These are phyloP conservation scores for Rosa chinensis DNA, from an alignment of 306 rosid species.

Conservation along the genomic window DNA sequence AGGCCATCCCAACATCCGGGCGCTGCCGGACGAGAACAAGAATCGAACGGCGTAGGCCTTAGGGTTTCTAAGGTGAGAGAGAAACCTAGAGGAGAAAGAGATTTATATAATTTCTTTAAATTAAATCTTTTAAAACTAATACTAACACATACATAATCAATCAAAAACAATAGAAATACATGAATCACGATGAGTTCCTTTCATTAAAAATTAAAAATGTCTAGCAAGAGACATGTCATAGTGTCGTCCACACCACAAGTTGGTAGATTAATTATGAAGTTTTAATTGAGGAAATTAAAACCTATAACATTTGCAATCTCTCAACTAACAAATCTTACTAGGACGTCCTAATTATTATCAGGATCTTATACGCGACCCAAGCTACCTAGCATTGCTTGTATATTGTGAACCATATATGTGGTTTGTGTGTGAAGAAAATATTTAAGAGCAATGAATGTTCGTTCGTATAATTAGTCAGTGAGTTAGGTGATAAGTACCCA, in stretches of 20 bases:
- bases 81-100: too few relatives aligned
- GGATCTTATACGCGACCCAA: background rate
- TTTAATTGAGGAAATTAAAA: background rate
- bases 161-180: background rate
- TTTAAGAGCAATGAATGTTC: background rate
- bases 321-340: conserved; percentile 27
- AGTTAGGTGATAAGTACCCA: background rate
- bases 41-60: too few relatives aligned
- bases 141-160: background rate
- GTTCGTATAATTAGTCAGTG: background rate
- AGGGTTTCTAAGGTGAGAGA: too few relatives aligned
- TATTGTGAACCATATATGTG: background rate
- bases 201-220: background rate
- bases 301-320: background rate
- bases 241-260: background rate
- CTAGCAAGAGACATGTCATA: background rate
- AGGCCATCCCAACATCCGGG: too few relatives aligned
- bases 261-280: background rate
- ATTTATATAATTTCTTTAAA: background rate
- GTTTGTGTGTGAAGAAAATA: background rate
- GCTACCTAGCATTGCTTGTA: background rate
- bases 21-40: too few relatives aligned
- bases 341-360: background rate
- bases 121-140: background rate
- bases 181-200: background rate